These are phyloP conservation scores for Microdochium paspali DNA, from an alignment of 2,329 filamentous ascomycete genomes.

Conservation along the genomic window DNA sequence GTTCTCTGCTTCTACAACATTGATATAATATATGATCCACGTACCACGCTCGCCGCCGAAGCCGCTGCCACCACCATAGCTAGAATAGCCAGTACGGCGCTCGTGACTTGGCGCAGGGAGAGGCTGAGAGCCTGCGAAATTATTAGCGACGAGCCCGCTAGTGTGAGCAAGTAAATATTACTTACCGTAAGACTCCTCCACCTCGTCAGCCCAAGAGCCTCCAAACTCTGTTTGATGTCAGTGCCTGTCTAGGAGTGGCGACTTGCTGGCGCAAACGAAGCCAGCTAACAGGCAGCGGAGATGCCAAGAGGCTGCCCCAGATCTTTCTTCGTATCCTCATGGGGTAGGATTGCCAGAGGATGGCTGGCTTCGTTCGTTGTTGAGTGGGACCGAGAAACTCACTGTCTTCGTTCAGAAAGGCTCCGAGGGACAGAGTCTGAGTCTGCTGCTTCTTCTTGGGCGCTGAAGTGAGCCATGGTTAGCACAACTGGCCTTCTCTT, in stretches of 20 bases:
- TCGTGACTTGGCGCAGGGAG: slow-evolving; percentile 30
- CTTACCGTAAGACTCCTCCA: slow-evolving; percentile 82
- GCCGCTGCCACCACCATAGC: slow-evolving; percentile 13
- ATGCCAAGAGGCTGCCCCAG: no score
- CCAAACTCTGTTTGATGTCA: slow-evolving; percentile 33
- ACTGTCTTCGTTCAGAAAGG: slow-evolving; percentile 91
- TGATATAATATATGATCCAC: not conserved
- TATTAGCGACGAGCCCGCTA: slow-evolving; percentile 3
- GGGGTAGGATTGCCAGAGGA: no score
- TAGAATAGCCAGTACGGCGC: slow-evolving; percentile 13
- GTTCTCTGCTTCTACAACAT: not conserved
- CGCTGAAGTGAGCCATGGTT: slow-evolving; percentile 46
- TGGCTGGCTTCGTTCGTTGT: no score
- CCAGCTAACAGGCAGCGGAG: no score
- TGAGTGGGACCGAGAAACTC: slow-evolving; percentile 33
- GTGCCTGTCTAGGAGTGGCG: slow-evolving; percentile 7
- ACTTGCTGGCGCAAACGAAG: no score
- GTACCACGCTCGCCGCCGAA: slow-evolving; percentile 22
- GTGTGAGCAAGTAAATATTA: slow-evolving; percentile 14
- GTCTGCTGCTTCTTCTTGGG: slow-evolving; percentile 78
- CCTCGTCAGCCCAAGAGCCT: slow-evolving; percentile 98
- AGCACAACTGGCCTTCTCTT: slow-evolving; percentile 28
- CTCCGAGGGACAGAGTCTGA: slow-evolving; percentile 96
- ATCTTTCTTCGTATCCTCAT: no score
- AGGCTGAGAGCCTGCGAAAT: slow-evolving; percentile 41